Conservation (phyloP, 2,329 filamentous ascomycete genomes). For the Annulohypoxylon truncatum region DNA sequence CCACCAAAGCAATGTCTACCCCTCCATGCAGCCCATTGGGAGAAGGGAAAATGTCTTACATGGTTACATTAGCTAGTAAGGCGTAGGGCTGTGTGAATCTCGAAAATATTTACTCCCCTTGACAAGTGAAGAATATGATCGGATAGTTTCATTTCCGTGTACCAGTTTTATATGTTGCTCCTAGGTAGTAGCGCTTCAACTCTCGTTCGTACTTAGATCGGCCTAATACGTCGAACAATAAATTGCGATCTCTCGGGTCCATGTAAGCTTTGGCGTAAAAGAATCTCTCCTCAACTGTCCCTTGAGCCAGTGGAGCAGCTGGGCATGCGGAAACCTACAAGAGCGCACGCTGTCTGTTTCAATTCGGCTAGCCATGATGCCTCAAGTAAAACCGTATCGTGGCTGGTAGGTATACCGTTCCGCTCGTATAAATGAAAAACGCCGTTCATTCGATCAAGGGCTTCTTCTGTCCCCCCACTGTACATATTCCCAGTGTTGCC, state of each 20-base stretch:
- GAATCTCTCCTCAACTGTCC: no score
- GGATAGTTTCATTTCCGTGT: not conserved
- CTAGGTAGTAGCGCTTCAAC: not conserved
- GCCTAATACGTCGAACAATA: not conserved
- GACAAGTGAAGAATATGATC: not conserved
- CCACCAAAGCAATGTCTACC: not conserved
- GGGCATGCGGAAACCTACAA: not conserved
- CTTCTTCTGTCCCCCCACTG: conserved; percentile 73
- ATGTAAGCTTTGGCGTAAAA: not conserved
- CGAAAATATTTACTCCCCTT: not conserved
- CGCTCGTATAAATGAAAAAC: not conserved
- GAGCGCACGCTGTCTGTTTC: not conserved
- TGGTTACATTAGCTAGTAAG: not conserved
- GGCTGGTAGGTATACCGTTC: not conserved
- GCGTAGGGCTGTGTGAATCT: not conserved
- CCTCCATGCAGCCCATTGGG: not conserved
- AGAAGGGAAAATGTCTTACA: not conserved
- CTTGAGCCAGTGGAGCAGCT: not conserved
- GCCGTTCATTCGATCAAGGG: conserved; percentile 69
- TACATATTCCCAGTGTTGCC: conserved; percentile 70
- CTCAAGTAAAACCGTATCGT: not conserved
- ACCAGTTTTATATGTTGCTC: not conserved
- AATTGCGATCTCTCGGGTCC: conserved; percentile 8
- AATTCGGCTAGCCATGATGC: not conserved
- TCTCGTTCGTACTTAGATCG: not conserved